These are phyloP conservation scores for Pseudocercospora fijiensis DNA, from an alignment of 2,329 filamentous ascomycete genomes.

Conservation along the genomic window DNA sequence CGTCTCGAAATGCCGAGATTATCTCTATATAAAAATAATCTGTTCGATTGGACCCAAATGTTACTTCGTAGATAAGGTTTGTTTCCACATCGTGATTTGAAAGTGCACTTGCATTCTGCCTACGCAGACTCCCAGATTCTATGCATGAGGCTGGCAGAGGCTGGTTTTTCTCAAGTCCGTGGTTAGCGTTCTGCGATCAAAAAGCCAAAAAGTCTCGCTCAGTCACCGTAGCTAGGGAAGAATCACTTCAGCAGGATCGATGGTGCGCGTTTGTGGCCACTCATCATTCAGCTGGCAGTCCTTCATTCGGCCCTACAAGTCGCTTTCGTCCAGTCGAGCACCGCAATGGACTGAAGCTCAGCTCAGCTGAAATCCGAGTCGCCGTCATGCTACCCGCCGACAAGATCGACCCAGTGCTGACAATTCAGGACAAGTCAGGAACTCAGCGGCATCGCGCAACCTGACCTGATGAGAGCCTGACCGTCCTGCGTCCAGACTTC, in stretches of 20 bases:
- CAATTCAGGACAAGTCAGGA: slow-evolving; percentile 1
- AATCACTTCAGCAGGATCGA: not conserved
- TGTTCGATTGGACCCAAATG: not conserved
- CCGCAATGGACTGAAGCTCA: not conserved
- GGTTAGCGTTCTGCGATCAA: not conserved
- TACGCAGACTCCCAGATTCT: not conserved
- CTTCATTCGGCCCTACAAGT: not conserved
- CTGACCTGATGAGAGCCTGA: not conserved
- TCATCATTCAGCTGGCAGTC: not conserved
- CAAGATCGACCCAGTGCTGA: slow-evolving; percentile 2
- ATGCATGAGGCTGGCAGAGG: not conserved
- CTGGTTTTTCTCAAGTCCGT: not conserved
- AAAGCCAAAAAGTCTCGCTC: not conserved
- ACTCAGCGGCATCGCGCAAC: not conserved
- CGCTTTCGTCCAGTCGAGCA: not conserved
- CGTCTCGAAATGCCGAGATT: not conserved
- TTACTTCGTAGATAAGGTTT: not conserved
- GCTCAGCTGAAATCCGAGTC: not conserved
- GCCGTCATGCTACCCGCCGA: not conserved
- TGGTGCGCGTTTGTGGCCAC: not conserved
- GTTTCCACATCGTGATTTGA: not conserved
- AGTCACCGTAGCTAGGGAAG: not conserved
- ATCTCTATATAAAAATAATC: not conserved
- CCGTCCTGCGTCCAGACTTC: not conserved
- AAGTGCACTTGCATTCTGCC: not conserved